Conservation (phyloP, 129 eudicot species). For the Pittosporum tobira region DNA sequence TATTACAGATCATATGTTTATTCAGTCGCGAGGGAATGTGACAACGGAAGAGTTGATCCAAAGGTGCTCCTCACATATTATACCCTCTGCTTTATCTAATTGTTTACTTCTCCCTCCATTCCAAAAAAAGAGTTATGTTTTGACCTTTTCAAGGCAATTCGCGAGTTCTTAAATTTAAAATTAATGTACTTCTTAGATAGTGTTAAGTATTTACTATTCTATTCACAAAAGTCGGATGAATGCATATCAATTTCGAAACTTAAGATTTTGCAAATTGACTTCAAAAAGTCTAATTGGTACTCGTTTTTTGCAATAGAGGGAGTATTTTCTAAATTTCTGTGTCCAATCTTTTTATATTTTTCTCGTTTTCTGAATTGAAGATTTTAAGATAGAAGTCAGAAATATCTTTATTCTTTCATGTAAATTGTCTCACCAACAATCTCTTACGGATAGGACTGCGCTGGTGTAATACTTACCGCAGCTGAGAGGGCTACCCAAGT, state of each 20-base stretch:
- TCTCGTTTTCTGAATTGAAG: neutral
- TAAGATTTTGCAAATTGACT: too few species aligned
- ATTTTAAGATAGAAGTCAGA: neutral
- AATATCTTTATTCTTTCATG: neutral
- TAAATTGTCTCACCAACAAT: neutral
- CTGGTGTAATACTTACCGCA: conserved; percentile 78
- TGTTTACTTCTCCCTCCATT: too few species aligned
- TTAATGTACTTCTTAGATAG: too few species aligned
- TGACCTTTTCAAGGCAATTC: too few species aligned
- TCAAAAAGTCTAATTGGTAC: too few species aligned
- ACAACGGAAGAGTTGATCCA: conserved; percentile 57
- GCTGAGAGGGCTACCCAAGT: conserved; percentile 99
- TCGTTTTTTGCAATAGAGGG: too few species aligned
- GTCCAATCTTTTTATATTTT: neutral
- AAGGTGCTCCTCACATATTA: conserved; percentile 34
- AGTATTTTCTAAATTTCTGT: neutral
- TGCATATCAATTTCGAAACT: too few species aligned
- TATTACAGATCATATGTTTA: conserved; percentile 66
- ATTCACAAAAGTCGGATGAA: too few species aligned
- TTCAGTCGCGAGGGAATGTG: conserved; percentile 95
- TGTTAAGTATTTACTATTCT: too few species aligned
- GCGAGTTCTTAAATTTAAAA: too few species aligned
- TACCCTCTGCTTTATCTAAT: neutral
- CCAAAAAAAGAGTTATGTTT: too few species aligned
- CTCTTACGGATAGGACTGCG: conserved; percentile 57